Evolutionary conservation across 257 asterid species (phyloP), one percentile per base, ranked within the genome.

Genomic region (Ilex aquifolium): DNA sequence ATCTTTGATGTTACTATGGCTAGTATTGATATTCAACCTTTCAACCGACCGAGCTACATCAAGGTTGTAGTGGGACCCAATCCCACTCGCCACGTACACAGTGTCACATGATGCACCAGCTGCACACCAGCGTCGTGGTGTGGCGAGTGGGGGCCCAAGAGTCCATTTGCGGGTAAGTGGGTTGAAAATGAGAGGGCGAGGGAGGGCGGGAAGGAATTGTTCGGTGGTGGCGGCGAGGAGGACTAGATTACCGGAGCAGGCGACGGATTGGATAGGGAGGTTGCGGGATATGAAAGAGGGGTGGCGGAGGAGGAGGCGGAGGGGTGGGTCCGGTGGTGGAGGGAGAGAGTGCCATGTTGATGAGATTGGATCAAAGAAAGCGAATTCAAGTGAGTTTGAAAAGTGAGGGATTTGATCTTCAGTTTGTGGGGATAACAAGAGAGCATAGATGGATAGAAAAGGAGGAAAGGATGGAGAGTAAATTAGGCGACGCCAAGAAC

Each of bases 41-140:
- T 88, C 95, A 4, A 88, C 81, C 7, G 95, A 84, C 48, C 95
- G 71, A 27, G 95, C 96, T 4, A 81, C 77, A 0, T 80, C 77
- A 1, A 62, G 56, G 72, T 58, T 72, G 77, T 81, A 88, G 67
- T 70, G 78, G 72, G 96, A 77, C 54, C 96, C 95, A 4, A 88
- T 75, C 40, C 98, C 96, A 66, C 98, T 91, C 1, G 95, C 95
- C 1, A 86, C 88, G 73, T 78, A 86, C 2, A 91, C 78, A 2
- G 66, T 59, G 0, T 79, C 75, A 3, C 72, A 44, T 0, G 69
- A 60, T 0, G 73, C 68, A 12, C 98, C 98, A 0, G 88, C 79
- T 2, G 80, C 91, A 75, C 98, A 91, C 96, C 96, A 91, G 4
- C 98, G 80, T 3, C 96, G 85, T 0, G 98, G 95, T 6, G 75